Conservation (phyloP, 306 rosid species). For the Elaeagnus macrophylla region DNA sequence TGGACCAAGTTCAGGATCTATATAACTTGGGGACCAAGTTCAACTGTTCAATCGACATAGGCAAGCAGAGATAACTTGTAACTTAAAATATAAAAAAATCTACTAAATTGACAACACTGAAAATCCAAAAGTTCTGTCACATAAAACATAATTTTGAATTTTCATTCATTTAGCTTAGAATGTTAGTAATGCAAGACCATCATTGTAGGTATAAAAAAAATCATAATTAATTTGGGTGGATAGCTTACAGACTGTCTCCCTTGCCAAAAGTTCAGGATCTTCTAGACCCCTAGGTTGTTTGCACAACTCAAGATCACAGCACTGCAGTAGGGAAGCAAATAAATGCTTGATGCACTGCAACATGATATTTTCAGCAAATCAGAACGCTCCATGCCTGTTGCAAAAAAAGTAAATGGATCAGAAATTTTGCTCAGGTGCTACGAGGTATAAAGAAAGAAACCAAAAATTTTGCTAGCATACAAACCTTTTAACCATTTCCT, state of each 20-base stretch:
- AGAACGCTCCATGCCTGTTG: constrained; percentile 67
- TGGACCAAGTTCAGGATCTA: constrained; percentile 1
- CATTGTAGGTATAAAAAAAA: not conserved
- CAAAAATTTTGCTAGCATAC: constrained; percentile 10
- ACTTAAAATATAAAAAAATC: too few relatives aligned
- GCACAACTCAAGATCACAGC: constrained; percentile 69
- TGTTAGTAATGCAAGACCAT: not conserved
- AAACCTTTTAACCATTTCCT: constrained; percentile 75
- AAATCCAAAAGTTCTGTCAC: not conserved
- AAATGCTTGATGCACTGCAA: constrained; percentile 63
- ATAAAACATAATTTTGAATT: constrained; percentile 6
- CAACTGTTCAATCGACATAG: not conserved
- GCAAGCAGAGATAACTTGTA: too few relatives aligned
- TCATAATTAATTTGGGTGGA: constrained; percentile 7
- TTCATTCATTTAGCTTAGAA: not conserved
- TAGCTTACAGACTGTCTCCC: constrained; percentile 88
- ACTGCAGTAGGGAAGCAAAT: constrained; percentile 51
- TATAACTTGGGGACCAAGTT: not conserved
- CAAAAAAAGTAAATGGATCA: constrained; percentile 18
- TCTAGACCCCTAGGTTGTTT: constrained; percentile 74
- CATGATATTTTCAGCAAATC: constrained; percentile 64
- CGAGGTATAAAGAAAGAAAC: not conserved
- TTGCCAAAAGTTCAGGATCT: constrained; percentile 81
- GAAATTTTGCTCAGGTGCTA: not conserved
- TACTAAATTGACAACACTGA: not conserved